Evolutionary conservation across 768 basidiomycete species (phyloP), one percentile per base, ranked within the genome.

Genomic region (Nidula microcarpa): DNA sequence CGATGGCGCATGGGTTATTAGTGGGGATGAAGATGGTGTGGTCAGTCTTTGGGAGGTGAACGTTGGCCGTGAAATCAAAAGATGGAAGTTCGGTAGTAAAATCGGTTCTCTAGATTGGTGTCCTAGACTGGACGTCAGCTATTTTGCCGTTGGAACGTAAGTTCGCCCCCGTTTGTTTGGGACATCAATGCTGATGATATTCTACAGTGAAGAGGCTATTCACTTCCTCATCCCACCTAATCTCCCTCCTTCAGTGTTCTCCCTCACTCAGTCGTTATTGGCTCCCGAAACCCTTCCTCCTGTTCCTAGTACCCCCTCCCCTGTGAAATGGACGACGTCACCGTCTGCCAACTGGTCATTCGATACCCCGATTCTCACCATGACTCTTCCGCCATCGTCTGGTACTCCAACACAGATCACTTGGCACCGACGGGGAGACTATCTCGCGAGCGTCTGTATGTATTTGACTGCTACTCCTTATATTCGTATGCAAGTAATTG

Each of bases 341-440:
- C 65, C 79, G 1, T 73, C 77, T 30, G 65, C 65, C 23, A 63
- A 72, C 43, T 79, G 78, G 65, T 74, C 77, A 11, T 69, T 76
- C 43, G 83, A 86, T 51, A 69, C 70, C 4, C 76, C 88, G 14
- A 74, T 84, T 60, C 70, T 93, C 47, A 83, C 80, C 6, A 66
- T 90, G 51, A 73, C 72, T 41, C 68, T 93, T 43, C 87, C 87
- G 4, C 61, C 80, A 5, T 78, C 79, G 7, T 87, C 91, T 33
- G 89, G 89, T 4, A 61, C 83, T 41, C 81, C 89, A 5, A 89
- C 81, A 61, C 92, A 97, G 64, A 76, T 98, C 8, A 71, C 87
- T 36, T 98, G 95, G 94, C 97, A 99, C 68, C 79, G 89, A 50
- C 84, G 86, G 63, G 97, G 97, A 47, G 97, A 99, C 67, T 99